Conservation (phyloP, 2,329 filamentous ascomycete genomes). For the Fusarium nurragi region DNA sequence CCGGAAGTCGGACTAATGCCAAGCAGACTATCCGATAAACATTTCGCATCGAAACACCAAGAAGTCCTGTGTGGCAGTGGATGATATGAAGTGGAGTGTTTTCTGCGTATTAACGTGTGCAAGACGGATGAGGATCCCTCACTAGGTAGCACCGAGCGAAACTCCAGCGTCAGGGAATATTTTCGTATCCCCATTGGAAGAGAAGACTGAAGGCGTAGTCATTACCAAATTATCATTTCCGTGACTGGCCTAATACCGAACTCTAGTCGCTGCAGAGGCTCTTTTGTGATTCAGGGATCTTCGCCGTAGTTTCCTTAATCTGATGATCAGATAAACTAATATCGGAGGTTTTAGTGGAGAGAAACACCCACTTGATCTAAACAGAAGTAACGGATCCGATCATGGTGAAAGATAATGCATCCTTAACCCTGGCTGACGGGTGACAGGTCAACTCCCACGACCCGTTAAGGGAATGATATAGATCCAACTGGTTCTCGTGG, state of each 20-base stretch:
- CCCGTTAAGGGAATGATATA: neutral
- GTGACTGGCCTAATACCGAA: neutral
- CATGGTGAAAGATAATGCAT: neutral
- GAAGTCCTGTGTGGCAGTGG: neutral
- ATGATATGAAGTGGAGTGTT: conserved; percentile 14
- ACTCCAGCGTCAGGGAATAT: neutral
- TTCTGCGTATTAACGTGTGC: conserved; percentile 6
- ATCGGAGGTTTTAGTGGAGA: neutral
- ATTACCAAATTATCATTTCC: conserved; percentile 15
- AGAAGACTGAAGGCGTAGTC: neutral
- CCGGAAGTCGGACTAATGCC: conserved; percentile 32
- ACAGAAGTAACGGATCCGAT: neutral
- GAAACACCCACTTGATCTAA: neutral
- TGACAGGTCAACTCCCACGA: neutral
- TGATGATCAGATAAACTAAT: conserved; percentile 23
- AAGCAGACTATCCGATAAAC: conserved; percentile 9
- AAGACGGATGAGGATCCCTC: conserved; percentile 11
- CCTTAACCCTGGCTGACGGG: too few relatives aligned
- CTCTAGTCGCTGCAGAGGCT: conserved; percentile 7
- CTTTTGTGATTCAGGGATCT: conserved; percentile 14
- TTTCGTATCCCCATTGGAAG: neutral
- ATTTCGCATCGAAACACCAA: neutral
- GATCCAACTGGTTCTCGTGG: neutral
- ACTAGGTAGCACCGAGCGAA: conserved; percentile 1
- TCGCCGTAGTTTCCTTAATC: conserved; percentile 20